Base-by-base conservation (phyloP, 2,329 filamentous ascomycete genomes). In the Nothophoma quercina region DNA sequence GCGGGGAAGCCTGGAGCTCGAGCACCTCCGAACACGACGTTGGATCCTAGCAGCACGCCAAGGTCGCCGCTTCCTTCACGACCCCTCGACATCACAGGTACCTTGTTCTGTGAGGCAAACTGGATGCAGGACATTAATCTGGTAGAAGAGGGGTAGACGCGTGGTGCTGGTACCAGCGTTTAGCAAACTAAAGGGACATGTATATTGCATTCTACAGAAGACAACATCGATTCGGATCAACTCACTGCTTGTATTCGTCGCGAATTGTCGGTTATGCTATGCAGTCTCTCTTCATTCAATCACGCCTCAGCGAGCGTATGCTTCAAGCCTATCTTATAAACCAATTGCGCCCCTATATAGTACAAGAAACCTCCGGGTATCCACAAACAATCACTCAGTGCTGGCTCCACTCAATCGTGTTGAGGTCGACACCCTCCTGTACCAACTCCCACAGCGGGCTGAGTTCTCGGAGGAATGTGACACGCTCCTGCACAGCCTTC, bases 331-430 rank as follows among this genome's bases (percentile, higher is more conserved):
- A 45, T 52, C 35, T 45, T 50, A 50, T 18, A 33, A 49, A 45
- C 30, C 39, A 23, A 47, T 43, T 34, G 39, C 56, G 30, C 47
- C 51, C 48, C 21, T 29, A 41, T 70, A 65, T 49, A 62, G 25
- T 71, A 69, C 68, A 69, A 42, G 38, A 49, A 35, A 23, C 34
- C 18, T 23, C 46, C 44, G 34, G 42, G 58, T 55, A 55, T 53
- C 61, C 36, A 55, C 38, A 51, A 22, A 26, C 30, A 15, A 18
- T 18, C 36, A 9, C 57, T 84, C 81, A 98, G 77, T 99, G 95
- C 80, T 97, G 93, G 73, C 90, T 96, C 95, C 95, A 99, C 78
- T 99, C 88, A 68, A 99, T 99, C 34, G 91, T 96, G 77, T 96
- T 90, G 63, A 99, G 79, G 71, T 96, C 95, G 59, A 99, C 85